Percentiles rank a stretch among this genome's conserved stretches.
Evolutionary conservation across 2,329 filamentous ascomycete genomes (phyloP).

Genomic region (Xenoacremonium recifei): DNA sequence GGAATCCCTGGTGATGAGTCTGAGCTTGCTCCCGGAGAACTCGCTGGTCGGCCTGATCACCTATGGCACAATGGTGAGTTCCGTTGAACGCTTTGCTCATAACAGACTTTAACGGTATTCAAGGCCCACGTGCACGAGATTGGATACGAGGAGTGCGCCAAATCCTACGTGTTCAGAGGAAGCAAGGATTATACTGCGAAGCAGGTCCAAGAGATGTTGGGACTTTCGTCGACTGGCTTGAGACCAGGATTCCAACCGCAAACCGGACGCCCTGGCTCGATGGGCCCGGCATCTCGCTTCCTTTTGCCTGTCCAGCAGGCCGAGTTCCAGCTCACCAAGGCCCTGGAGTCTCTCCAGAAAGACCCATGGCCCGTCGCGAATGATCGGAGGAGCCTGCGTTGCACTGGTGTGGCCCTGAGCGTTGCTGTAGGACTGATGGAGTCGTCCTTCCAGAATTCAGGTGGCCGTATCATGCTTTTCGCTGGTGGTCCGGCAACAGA

Average conservation of each 20-base stretch:
- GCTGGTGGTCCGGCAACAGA: slow-evolving; percentile 93
- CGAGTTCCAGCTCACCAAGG: slow-evolving; percentile 96
- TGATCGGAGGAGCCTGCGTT: slow-evolving; percentile 85
- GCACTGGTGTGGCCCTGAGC: slow-evolving; percentile 93
- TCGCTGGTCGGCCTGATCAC: slow-evolving; percentile 82
- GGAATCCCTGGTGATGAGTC: slow-evolving; percentile 82
- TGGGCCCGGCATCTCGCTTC: slow-evolving; percentile 84
- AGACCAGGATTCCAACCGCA: slow-evolving; percentile 74
- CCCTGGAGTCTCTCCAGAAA: slow-evolving; percentile 90
- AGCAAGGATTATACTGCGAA: slow-evolving; percentile 98
- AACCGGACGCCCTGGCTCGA: slow-evolving; percentile 71
- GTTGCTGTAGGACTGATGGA: slow-evolving; percentile 92
- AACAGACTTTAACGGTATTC: slow-evolving; percentile 16
- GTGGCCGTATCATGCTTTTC: slow-evolving; percentile 95
- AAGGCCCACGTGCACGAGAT: slow-evolving; percentile 96
- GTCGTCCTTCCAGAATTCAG: slow-evolving; percentile 92
- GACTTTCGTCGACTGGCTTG: slow-evolving; percentile 68
- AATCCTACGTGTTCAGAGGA: slow-evolving; percentile 96
- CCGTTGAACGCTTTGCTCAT: background rate
- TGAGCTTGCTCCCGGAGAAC: slow-evolving; percentile 78
- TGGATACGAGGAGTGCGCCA: slow-evolving; percentile 95
- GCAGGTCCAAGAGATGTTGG: slow-evolving; percentile 99
- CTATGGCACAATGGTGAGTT: slow-evolving; percentile 83
- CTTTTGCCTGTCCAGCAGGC: slow-evolving; percentile 91
- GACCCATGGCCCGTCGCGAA: slow-evolving; percentile 97